These are phyloP conservation scores for Glycine tomentella DNA, from an alignment of 306 rosid species.

Conservation along the genomic window DNA sequence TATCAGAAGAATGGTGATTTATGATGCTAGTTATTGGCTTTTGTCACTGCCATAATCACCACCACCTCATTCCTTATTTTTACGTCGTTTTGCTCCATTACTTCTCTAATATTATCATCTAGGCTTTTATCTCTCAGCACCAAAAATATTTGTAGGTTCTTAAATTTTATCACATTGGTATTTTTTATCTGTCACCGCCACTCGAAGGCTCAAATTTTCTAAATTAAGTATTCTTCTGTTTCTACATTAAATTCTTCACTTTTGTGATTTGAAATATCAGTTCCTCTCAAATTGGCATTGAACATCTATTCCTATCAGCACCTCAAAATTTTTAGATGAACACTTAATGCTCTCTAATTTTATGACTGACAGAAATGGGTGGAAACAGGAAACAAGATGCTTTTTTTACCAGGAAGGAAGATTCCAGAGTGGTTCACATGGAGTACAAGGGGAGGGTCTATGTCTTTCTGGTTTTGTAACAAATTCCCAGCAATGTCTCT, in stretches of 20 bases:
- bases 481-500: not conserved
- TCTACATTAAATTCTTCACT: not conserved
- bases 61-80: not conserved
- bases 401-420: slow-evolving; percentile 23
- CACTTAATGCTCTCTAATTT: not conserved
- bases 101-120: not conserved
- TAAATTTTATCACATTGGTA: not conserved
- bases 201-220: not conserved
- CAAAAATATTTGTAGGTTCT: not conserved
- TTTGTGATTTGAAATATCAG: not conserved
- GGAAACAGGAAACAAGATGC: not conserved
- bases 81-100: not conserved
- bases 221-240: not conserved
- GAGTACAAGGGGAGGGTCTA: not conserved
- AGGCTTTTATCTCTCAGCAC: not conserved
- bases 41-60: not conserved
- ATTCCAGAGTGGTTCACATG: slow-evolving; percentile 30
- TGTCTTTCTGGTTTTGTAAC: slow-evolving; percentile 29
- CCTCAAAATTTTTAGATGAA: not conserved
- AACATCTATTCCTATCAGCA: not conserved
- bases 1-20: not conserved
- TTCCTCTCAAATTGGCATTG: not conserved
- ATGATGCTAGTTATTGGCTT: not conserved
- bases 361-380: slow-evolving; percentile 1
- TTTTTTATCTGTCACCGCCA: not conserved